phyloP scores from a whole-genome alignment of 2,329 filamentous ascomycete species.

The Fusarium neocosmosporiellum region DNA sequence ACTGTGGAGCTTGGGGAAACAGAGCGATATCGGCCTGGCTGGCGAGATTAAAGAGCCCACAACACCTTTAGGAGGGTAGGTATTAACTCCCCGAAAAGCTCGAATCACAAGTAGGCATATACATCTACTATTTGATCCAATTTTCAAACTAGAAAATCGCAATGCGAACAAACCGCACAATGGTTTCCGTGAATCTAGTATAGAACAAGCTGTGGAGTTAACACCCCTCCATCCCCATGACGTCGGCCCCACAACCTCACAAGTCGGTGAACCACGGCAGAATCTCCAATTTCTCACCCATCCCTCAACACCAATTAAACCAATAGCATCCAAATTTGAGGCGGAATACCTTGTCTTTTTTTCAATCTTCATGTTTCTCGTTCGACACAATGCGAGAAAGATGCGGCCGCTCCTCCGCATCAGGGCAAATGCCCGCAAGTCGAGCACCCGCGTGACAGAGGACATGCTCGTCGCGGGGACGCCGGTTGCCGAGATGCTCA shows the following conservation, averaged over 20 bases:
- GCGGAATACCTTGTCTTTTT: background rate
- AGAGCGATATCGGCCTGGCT: background rate
- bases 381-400: slow-evolving; percentile 25
- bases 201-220: background rate
- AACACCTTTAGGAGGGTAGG: background rate
- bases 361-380: slow-evolving; percentile 35
- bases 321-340: no score
- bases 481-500: slow-evolving; percentile 38
- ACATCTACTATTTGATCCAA: background rate
- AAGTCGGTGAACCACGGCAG: slow-evolving; percentile 31
- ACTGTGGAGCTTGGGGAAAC: background rate
- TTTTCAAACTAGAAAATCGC: background rate
- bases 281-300: slow-evolving; percentile 33
- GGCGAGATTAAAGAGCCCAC: background rate
- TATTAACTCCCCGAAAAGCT: background rate
- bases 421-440: slow-evolving; percentile 8
- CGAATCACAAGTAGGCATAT: no score
- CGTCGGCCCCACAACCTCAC: background rate
- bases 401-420: slow-evolving; percentile 18
- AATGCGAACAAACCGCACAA: background rate
- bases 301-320: background rate
- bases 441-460: background rate
- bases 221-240: background rate
- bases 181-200: background rate
- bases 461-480: slow-evolving; percentile 16